Conservation (phyloP, 2,329 filamentous ascomycete species). For the Cylindrodendrum hubeiense region DNA sequence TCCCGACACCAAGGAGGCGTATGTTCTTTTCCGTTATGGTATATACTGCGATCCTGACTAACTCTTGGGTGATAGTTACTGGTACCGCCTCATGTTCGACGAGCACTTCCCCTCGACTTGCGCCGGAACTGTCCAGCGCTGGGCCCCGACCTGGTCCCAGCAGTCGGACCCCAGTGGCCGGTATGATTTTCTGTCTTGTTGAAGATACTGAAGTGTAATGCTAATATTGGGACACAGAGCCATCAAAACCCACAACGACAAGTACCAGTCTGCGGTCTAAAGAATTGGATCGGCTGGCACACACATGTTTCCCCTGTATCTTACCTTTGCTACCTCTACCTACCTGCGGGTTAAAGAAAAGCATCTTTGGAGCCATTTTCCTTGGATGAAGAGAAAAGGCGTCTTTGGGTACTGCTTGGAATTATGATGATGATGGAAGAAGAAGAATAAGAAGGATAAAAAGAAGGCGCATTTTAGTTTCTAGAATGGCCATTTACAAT, state of each 20-base stretch:
- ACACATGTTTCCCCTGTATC: constrained; percentile 38
- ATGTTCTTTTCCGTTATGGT: constrained; percentile 49
- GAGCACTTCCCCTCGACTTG: constrained; percentile 96
- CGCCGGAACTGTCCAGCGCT: constrained; percentile 93
- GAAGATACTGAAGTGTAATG: not conserved
- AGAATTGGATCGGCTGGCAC: constrained; percentile 32
- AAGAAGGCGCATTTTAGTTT: constrained; percentile 10
- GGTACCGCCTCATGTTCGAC: constrained; percentile 99
- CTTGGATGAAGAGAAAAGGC: constrained; percentile 40
- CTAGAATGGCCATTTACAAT: constrained; percentile 10
- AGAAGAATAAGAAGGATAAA: constrained; percentile 27
- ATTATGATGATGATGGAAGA: constrained; percentile 37
- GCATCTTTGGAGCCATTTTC: constrained; percentile 67
- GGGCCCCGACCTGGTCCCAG: constrained; percentile 97
- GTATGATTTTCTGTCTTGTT: constrained; percentile 56
- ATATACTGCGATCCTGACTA: constrained; percentile 34
- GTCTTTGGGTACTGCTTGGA: constrained; percentile 38
- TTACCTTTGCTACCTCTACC: constrained; percentile 35
- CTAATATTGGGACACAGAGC: constrained; percentile 64
- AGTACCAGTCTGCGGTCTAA: constrained; percentile 71
- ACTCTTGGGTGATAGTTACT: constrained; percentile 71
- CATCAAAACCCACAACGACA: constrained; percentile 80
- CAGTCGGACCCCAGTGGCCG: constrained; percentile 95
- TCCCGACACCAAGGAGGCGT: constrained; percentile 97
- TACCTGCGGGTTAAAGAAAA: constrained; percentile 33